Conservation (phyloP, 441 rosid species). For the Flueggea neowawraea region DNA sequence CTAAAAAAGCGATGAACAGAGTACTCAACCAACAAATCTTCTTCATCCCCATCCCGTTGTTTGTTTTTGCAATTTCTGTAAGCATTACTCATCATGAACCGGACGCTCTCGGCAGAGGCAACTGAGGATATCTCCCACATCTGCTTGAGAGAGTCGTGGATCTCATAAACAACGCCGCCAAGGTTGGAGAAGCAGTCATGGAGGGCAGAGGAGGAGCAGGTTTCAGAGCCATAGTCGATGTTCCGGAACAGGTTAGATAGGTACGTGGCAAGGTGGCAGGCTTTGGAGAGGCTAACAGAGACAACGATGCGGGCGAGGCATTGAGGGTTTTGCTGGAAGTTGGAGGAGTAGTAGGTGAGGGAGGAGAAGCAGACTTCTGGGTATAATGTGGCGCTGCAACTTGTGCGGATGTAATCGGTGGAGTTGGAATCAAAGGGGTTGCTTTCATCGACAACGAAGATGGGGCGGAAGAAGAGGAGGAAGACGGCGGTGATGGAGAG, state of each 20-base stretch:
- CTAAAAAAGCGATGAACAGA: too few relatives aligned
- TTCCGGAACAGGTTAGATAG: conserved; percentile 57
- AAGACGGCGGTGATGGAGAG: conserved; percentile 23
- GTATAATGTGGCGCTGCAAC: conserved; percentile 75
- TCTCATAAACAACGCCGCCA: conserved; percentile 82
- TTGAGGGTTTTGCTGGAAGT: conserved; percentile 46
- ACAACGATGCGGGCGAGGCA: conserved; percentile 62
- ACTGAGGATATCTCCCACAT: conserved; percentile 44
- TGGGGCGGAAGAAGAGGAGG: conserved; percentile 18
- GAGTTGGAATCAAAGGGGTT: conserved; percentile 17
- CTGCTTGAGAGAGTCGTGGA: conserved; percentile 72
- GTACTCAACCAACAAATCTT: too few relatives aligned
- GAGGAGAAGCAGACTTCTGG: conserved; percentile 74
- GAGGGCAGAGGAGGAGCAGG: conserved; percentile 51
- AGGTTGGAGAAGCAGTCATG: conserved; percentile 82
- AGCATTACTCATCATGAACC: conserved; percentile 74
- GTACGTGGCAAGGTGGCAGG: conserved; percentile 42
- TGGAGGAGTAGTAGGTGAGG: conserved; percentile 49
- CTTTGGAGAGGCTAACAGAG: conserved; percentile 47
- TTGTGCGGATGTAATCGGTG: conserved; percentile 62
- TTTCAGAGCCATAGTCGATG: conserved; percentile 52
- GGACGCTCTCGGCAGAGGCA: conserved; percentile 33
- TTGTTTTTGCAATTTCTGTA: too few relatives aligned
- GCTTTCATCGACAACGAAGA: conserved; percentile 21
- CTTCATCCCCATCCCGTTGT: too few relatives aligned